Base-by-base conservation (phyloP, 371 early-diverging fungal genomes). In the Mortierella sp. region DNA sequence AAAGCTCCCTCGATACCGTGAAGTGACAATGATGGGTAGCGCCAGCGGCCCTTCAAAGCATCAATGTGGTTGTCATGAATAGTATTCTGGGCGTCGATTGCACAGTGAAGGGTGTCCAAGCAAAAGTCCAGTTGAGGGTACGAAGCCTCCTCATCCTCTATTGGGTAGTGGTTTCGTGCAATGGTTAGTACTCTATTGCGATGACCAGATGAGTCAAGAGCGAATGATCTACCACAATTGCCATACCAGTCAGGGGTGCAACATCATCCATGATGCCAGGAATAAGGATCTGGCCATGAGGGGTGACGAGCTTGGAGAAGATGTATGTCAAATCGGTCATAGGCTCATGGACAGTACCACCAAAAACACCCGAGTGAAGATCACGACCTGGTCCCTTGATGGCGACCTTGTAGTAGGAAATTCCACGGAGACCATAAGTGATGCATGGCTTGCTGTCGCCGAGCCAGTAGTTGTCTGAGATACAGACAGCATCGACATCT, bases 1-100 rank as follows among this genome's bases (percentile, higher is more conserved):
- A 96, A 97, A 3, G 97, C 97, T 60, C 98, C 98, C 83, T 98
- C 97, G 63, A 97, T 88, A 68, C 98, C 98, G 84, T 98, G 98
- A 40, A 98, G 83, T 16, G 96, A 95, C 46, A 97, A 88, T 44
- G 98, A 94, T 25, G 98, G 98, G 86, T 86, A 93, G 57, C 98
- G 88, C 98, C 98, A 97, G 71, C 94, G 90, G 66, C 87, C 85
- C 83, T 95, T 96, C 71, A 98, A 86, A 31, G 92, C 91, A 48
- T 88, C 84, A 62, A 85, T 88, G 55, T 90, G 92, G 51, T 79
- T 81, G 44, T 86, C 88, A 71, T 91, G 90, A 76, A 97, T 93
- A 61, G 91, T 88, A 77, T 83, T 88, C 63, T 89, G 82, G 74
- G 88, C 85, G 73, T 92, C 96, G 61, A 94, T 87, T 50, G 97